Evolutionary conservation across 768 basidiomycete genomes (phyloP).

Genomic region (Tricholoma sp.): DNA sequence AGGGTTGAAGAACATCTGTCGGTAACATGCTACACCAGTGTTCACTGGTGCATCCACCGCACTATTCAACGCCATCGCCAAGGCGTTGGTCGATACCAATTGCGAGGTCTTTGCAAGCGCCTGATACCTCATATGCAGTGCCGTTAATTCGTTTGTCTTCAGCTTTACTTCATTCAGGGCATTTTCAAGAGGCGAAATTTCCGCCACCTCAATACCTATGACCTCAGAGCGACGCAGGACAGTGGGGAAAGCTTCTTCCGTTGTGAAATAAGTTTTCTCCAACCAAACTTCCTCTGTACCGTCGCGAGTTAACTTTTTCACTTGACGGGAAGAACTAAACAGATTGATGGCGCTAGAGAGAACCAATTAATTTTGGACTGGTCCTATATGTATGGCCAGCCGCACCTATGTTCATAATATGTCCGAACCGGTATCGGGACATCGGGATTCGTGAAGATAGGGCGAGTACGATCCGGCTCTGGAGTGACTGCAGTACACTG

Average conservation of each 20-base stretch:
- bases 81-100: constrained; percentile 66
- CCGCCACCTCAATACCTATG: constrained; percentile 57
- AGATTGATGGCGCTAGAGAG: constrained; percentile 65
- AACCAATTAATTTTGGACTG: background rate
- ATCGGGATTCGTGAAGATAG: constrained; percentile 82
- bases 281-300: constrained; percentile 75
- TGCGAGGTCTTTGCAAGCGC: constrained; percentile 75
- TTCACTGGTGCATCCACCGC: constrained; percentile 80
- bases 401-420: constrained; percentile 84
- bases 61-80: constrained; percentile 83
- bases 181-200: constrained; percentile 82
- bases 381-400: background rate
- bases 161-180: constrained; percentile 78
- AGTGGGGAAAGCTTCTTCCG: constrained; percentile 87
- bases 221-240: constrained; percentile 89
- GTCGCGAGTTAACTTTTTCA: constrained; percentile 58
- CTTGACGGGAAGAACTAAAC: constrained; percentile 73
- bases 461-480: constrained; percentile 71
- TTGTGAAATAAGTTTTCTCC: constrained; percentile 84
- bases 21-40: constrained; percentile 73
- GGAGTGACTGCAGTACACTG: constrained; percentile 84
- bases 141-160: constrained; percentile 73
- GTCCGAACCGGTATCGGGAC: constrained; percentile 74
- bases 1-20: constrained; percentile 68
- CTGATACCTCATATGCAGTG: constrained; percentile 64